Evolutionary conservation across 225 moss, liverwort and hornwort species (phyloP), one percentile per base, ranked within the genome.

Genomic region (Straminergon stramineum): DNA sequence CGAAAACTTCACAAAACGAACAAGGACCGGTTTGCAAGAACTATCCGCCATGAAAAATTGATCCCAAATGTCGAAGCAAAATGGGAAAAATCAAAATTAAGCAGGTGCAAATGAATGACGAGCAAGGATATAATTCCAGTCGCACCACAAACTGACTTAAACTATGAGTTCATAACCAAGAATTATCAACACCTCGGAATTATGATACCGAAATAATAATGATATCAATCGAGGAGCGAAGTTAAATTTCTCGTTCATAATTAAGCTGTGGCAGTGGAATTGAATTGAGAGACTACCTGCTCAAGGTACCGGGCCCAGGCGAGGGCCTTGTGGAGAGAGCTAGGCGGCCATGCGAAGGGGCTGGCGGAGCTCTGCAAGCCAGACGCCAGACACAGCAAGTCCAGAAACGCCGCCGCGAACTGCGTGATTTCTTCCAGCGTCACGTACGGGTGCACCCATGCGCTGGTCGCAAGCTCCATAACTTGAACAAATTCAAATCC

Each of bases 321-420:
- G 53, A 93, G 85, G 62, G 93, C 91, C 65, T 88, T 91, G 39
- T 75, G 86, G 39, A 94, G 79, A 35, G 84, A 65, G 37, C 52
- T 84, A 21, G 86, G 88, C 51, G 86, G 51, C 94, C 94, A 94
- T 7, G 64, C 53, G 79, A 94, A 89, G n/a, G 88, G 83, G 21
- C 84, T 83, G 9, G 85, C 94, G 74, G 85, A 87, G 86, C 93
- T 93, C 90, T 93, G 94, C 73, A 93, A 32, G 41, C 94, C 94
- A 57, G 94, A 91, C 56, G 94, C 94, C 84, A 94, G 88, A 24
- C 84, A 86, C 41, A 94, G 88, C 84, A 93, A 75, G 83, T 94
- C 94, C 89, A 93, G 68, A 80, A 88, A 94, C 35, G 90, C 93
- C 60, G 91, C 93, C 43, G 88, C 91, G 52, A 88, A 88, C 55